A percentile compares a stretch with the other conserved stretches of the same genome.
phyloP scores from a whole-genome alignment of 108 stramenopile species.

The Pseudonitzschia multiseries region DNA sequence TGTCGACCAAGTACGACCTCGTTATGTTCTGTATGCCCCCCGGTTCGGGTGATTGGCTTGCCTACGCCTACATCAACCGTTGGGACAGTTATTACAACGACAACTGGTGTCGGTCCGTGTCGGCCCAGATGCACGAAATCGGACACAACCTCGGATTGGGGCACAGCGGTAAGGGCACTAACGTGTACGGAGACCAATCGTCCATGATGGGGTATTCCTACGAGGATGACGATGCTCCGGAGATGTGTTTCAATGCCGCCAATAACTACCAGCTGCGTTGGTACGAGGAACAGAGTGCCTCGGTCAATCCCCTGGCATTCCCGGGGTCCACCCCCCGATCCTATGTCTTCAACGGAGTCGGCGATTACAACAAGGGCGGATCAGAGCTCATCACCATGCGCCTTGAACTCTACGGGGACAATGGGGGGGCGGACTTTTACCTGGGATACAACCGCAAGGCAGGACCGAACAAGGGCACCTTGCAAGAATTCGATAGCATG shows the following conservation, averaged over 20 bases:
- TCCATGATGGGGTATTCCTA: conserved; percentile 46
- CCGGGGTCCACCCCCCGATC: neutral
- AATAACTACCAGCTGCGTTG: conserved; percentile 50
- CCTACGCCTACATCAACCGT: conserved; percentile 39
- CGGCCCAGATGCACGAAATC: conserved; percentile 19
- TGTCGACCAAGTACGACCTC: conserved; percentile 21
- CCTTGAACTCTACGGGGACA: no score
- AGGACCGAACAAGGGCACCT: conserved; percentile 27
- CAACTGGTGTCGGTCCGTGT: conserved; percentile 45
- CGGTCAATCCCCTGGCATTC: neutral
- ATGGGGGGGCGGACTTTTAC: neutral
- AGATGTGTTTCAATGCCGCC: conserved; percentile 58
- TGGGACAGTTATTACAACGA: conserved; percentile 49
- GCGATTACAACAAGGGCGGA: neutral
- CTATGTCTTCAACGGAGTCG: conserved; percentile 11
- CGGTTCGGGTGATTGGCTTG: conserved; percentile 26
- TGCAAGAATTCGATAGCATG: conserved; percentile 15
- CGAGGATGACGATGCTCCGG: conserved; percentile 27
- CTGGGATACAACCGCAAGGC: conserved; percentile 19
- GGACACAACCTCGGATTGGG: conserved; percentile 9
- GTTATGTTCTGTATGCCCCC: conserved; percentile 65
- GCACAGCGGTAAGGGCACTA: neutral
- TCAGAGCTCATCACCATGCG: neutral
- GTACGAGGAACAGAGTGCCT: conserved; percentile 29
- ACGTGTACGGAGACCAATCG: neutral